phyloP scores from a whole-genome alignment of 108 stramenopile species.

The Cyclotella baltica region DNA sequence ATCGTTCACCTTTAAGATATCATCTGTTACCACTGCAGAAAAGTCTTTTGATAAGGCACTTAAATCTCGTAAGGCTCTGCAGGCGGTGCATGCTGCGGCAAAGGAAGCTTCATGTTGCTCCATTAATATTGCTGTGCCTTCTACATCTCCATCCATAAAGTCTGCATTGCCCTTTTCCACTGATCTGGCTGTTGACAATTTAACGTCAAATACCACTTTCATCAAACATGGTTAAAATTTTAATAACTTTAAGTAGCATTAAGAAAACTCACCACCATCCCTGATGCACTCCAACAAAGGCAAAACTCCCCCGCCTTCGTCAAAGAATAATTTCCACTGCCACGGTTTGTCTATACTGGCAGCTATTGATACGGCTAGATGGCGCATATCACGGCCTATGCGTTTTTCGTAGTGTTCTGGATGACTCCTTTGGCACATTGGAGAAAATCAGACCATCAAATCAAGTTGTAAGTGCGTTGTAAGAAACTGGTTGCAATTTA shows the following conservation, averaged over 20 bases:
- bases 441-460: not conserved
- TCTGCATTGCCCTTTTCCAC: constrained; percentile 40
- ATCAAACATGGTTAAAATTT: too few relatives aligned
- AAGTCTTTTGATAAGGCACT: constrained; percentile 76
- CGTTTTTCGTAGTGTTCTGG: constrained; percentile 70
- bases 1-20: constrained; percentile 71
- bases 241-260: not conserved
- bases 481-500: too few relatives aligned
- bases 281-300: constrained; percentile 82
- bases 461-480: not conserved
- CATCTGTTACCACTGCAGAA: constrained; percentile 79
- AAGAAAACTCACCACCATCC: constrained; percentile 52
- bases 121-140: constrained; percentile 38
- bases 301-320: constrained; percentile 72
- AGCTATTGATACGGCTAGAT: constrained; percentile 70
- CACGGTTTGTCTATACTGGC: constrained; percentile 63
- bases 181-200: constrained; percentile 32
- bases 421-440: constrained; percentile 31
- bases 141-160: constrained; percentile 40
- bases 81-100: constrained; percentile 76
- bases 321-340: constrained; percentile 73
- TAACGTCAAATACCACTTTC: too few relatives aligned
- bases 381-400: constrained; percentile 74
- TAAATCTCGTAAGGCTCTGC: constrained; percentile 78
- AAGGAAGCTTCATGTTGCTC: constrained; percentile 66